These are phyloP conservation scores for Penstemon davidsonii DNA, from an alignment of 257 asterid genomes.

Conservation along the genomic window DNA sequence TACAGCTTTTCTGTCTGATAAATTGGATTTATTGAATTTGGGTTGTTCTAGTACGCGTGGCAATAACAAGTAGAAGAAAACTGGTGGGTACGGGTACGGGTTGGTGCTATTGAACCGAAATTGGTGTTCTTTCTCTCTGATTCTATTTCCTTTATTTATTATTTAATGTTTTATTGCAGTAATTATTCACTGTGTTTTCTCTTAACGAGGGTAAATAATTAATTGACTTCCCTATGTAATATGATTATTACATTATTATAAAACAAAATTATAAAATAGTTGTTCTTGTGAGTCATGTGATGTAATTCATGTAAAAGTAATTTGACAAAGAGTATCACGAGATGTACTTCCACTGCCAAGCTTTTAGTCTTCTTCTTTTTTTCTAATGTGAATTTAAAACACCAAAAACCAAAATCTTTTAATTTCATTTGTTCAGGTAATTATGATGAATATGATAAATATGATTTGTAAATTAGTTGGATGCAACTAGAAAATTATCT, in stretches of 20 bases:
- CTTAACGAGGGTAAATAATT: too few relatives aligned
- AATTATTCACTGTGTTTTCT: neutral
- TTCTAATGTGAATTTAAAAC: too few relatives aligned
- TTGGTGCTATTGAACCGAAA: slow-evolving; percentile 34
- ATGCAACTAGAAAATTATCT: too few relatives aligned
- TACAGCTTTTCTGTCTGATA: slow-evolving; percentile 25
- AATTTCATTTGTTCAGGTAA: too few relatives aligned
- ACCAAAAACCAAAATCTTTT: too few relatives aligned
- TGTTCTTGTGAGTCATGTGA: slow-evolving; percentile 2
- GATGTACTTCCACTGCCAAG: neutral
- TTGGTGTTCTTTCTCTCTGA: slow-evolving; percentile 17
- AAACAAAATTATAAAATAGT: neutral
- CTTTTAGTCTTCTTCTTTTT: too few relatives aligned
- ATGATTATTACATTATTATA: too few relatives aligned
- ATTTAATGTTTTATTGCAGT: neutral
- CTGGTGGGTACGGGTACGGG: slow-evolving; percentile 32
- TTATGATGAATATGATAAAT: too few relatives aligned
- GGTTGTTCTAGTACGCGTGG: slow-evolving; percentile 15
- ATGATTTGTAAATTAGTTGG: too few relatives aligned
- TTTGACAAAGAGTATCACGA: neutral
- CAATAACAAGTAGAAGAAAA: slow-evolving; percentile 21
- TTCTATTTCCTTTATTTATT: neutral
- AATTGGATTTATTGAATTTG: slow-evolving; percentile 27
- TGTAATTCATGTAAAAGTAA: neutral
- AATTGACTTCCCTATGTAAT: too few relatives aligned